These are phyloP conservation scores for Luffa aegyptiaca DNA, from an alignment of 306 rosid species.

Conservation along the genomic window DNA sequence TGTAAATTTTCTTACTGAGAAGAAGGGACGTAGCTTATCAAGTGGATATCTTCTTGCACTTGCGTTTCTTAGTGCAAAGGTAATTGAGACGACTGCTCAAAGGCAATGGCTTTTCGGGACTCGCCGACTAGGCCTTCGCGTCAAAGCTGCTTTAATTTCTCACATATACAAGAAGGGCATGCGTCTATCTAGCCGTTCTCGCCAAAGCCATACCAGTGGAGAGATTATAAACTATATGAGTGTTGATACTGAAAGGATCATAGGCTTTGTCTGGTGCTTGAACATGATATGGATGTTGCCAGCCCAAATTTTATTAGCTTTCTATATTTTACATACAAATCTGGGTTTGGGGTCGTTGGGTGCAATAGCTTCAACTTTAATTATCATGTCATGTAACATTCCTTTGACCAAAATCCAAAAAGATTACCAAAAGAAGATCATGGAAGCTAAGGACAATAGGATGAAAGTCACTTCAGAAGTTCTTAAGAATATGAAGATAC, in stretches of 20 bases:
- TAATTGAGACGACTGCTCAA: slow-evolving; percentile 67
- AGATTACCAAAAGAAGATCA: slow-evolving; percentile 64
- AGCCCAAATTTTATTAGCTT: slow-evolving; percentile 67
- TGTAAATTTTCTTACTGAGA: slow-evolving; percentile 46
- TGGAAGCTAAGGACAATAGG: slow-evolving; percentile 84
- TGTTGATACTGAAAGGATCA: slow-evolving; percentile 85
- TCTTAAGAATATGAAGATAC: slow-evolving; percentile 63
- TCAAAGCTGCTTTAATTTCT: slow-evolving; percentile 61
- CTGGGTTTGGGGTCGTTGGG: slow-evolving; percentile 72
- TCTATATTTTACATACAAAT: slow-evolving; percentile 56
- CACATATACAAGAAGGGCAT: slow-evolving; percentile 70
- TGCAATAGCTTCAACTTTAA: slow-evolving; percentile 55
- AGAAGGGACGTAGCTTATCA: slow-evolving; percentile 34
- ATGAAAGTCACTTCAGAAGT: slow-evolving; percentile 90
- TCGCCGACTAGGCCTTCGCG: slow-evolving; percentile 70
- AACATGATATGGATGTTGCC: slow-evolving; percentile 91
- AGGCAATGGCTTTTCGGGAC: slow-evolving; percentile 97
- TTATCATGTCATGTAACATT: slow-evolving; percentile 58
- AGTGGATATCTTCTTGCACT: slow-evolving; percentile 64
- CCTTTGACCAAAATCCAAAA: slow-evolving; percentile 70
- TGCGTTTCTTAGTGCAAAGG: slow-evolving; percentile 63
- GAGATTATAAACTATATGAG: slow-evolving; percentile 93
- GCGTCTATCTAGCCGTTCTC: slow-evolving; percentile 50
- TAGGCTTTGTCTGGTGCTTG: slow-evolving; percentile 69
- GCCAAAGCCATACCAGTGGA: slow-evolving; percentile 71